Percentiles rank a stretch among this genome's conserved stretches.
phyloP scores from a whole-genome alignment of 192 early-diverging fungal species.

The Rhizophagus clarus region DNA sequence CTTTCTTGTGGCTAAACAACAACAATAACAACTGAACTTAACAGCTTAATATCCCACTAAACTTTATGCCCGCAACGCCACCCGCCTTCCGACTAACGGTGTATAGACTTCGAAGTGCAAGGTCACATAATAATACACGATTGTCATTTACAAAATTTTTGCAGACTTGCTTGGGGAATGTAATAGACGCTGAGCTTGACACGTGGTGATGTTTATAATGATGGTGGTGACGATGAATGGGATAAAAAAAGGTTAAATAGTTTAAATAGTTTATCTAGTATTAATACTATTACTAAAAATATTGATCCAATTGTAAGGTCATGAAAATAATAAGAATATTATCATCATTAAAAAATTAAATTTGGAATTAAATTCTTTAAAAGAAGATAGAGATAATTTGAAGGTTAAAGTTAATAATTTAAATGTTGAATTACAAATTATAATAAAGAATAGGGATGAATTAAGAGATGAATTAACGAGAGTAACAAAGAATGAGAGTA shows the following conservation, averaged over 20 bases:
- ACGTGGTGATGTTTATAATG: not conserved
- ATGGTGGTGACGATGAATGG: not conserved
- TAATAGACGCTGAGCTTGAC: too few species aligned
- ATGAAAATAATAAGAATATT: too few species aligned
- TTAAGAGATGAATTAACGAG: not conserved
- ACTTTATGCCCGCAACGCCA: too few species aligned
- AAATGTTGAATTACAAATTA: not conserved
- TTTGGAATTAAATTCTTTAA: not conserved
- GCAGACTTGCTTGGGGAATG: too few species aligned
- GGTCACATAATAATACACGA: too few species aligned
- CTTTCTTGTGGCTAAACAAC: too few species aligned
- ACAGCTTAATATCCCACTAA: too few species aligned
- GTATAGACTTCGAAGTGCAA: too few species aligned
- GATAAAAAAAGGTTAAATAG: not conserved
- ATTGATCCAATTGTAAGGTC: not conserved
- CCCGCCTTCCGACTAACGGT: too few species aligned
- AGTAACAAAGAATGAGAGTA: not conserved
- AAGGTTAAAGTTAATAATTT: too few species aligned
- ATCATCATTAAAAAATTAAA: not conserved
- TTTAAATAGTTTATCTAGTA: not conserved
- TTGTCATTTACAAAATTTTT: too few species aligned
- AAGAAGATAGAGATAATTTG: not conserved
- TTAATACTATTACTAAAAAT: not conserved
- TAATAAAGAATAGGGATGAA: not conserved
- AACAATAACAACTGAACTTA: too few species aligned